Evolutionary conservation across 1,284 basidiomycete species (phyloP).

Genomic region (Naganishia sp.): DNA sequence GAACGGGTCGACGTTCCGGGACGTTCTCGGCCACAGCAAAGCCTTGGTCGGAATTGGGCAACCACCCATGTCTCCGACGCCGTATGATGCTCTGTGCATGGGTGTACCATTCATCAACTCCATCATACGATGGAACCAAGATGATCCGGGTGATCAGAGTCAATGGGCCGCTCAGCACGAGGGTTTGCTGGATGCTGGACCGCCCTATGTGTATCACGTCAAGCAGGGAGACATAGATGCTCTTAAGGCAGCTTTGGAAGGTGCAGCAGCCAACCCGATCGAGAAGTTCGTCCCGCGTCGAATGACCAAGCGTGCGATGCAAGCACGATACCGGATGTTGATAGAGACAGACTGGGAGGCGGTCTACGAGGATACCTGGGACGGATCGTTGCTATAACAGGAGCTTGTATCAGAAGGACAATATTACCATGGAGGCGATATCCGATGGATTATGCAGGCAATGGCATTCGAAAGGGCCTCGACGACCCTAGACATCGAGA

Average conservation of each 20-base stretch:
- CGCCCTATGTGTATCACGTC: slow-evolving; percentile 55
- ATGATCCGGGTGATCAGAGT: slow-evolving; percentile 45
- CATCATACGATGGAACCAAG: slow-evolving; percentile 43
- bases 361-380: not conserved
- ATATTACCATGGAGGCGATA: too few species aligned
- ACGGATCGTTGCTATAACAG: too few species aligned
- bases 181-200: slow-evolving; percentile 42
- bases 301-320: not conserved
- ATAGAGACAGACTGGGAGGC: slow-evolving; percentile 7
- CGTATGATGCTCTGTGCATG: slow-evolving; percentile 36
- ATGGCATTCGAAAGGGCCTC: too few species aligned
- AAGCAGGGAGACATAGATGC: not conserved
- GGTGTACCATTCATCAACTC: slow-evolving; percentile 57
- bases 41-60: slow-evolving; percentile 36
- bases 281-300: not conserved
- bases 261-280: not conserved
- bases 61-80: slow-evolving; percentile 44
- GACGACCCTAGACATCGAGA: too few species aligned
- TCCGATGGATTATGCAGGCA: too few species aligned
- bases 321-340: not conserved
- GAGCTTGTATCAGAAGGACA: too few species aligned
- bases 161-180: slow-evolving; percentile 53
- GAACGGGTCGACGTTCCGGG: slow-evolving; percentile 34
- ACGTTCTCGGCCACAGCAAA: slow-evolving; percentile 39
- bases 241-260: not conserved